A percentile compares a stretch with the other conserved stretches of the same genome.
These are phyloP conservation scores for Cladorrhinum sp. DNA, from an alignment of 2,329 filamentous ascomycete genomes.

Conservation along the genomic window DNA sequence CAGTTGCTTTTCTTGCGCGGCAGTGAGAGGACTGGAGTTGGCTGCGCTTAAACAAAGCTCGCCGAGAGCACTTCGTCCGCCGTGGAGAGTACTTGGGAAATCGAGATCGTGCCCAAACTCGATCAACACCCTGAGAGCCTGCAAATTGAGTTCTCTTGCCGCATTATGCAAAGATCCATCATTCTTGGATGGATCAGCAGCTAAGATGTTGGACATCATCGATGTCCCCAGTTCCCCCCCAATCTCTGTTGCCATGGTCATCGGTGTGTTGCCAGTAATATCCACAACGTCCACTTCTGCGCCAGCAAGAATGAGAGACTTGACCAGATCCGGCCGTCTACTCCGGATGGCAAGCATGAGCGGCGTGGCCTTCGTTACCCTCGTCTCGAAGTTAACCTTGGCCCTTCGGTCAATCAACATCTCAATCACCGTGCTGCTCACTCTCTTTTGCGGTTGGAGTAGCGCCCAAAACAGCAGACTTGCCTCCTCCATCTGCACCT, in stretches of 20 bases:
- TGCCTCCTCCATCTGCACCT: slow-evolving; percentile 52
- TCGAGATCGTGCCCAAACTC: slow-evolving; percentile 60
- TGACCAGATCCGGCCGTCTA: slow-evolving; percentile 55
- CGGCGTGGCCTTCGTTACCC: slow-evolving; percentile 51
- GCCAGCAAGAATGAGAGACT: slow-evolving; percentile 53
- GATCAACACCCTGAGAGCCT: slow-evolving; percentile 55
- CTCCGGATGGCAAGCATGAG: slow-evolving; percentile 58
- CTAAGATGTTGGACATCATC: slow-evolving; percentile 54
- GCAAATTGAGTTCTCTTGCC: slow-evolving; percentile 55
- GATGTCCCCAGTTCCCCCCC: slow-evolving; percentile 51
- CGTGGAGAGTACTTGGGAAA: slow-evolving; percentile 61
- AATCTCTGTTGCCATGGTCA: slow-evolving; percentile 57
- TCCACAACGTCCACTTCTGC: slow-evolving; percentile 60
- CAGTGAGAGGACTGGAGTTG: slow-evolving; percentile 42
- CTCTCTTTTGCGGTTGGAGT: slow-evolving; percentile 59
- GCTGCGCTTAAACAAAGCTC: slow-evolving; percentile 60
- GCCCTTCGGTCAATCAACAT: slow-evolving; percentile 53
- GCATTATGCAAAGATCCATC: slow-evolving; percentile 67
- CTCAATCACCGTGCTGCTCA: slow-evolving; percentile 57
- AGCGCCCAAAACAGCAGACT: slow-evolving; percentile 60
- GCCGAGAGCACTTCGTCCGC: slow-evolving; percentile 60
- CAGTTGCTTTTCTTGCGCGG: slow-evolving; percentile 50
- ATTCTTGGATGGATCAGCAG: slow-evolving; percentile 54
- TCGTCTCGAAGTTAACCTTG: slow-evolving; percentile 56
- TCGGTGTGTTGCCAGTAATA: slow-evolving; percentile 54